These are phyloP conservation scores for Cinnamomum micranthum DNA, from an alignment of 164 flowering plant genomes.

Conservation along the genomic window DNA sequence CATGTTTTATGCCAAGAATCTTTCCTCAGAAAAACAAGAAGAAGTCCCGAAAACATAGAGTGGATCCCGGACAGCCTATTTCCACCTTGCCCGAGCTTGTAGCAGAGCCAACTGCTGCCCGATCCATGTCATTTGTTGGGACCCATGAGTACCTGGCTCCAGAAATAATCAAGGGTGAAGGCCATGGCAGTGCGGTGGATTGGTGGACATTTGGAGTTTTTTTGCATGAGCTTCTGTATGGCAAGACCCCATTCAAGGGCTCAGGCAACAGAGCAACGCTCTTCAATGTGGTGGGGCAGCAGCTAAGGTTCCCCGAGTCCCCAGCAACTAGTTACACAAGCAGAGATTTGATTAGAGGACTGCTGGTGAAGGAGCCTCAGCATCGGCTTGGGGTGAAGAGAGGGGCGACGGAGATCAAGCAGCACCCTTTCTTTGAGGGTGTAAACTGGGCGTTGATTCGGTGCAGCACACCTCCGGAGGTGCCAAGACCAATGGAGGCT, in stretches of 20 bases:
- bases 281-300: conserved; percentile 79
- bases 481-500: conserved; percentile 55
- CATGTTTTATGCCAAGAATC: conserved; percentile 61
- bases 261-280: conserved; percentile 78
- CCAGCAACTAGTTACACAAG: conserved; percentile 63
- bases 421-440: conserved; percentile 81
- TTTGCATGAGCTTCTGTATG: conserved; percentile 68
- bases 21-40: conserved; percentile 65
- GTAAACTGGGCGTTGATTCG: conserved; percentile 82
- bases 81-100: conserved; percentile 65
- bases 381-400: conserved; percentile 70
- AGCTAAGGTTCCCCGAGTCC: conserved; percentile 62
- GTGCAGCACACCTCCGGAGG: conserved; percentile 80
- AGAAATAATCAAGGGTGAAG: conserved; percentile 76
- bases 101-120: conserved; percentile 77
- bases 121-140: conserved; percentile 87
- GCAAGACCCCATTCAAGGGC: conserved; percentile 81
- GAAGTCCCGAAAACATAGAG: conserved; percentile 32
- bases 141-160: conserved; percentile 77
- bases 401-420: conserved; percentile 90
- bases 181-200: conserved; percentile 86
- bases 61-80: conserved; percentile 29
- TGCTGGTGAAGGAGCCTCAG: conserved; percentile 77
- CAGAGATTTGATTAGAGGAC: conserved; percentile 61
- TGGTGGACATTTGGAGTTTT: conserved; percentile 93